Conservation (phyloP, 129 eudicot species). For the Lactuca saligna region DNA sequence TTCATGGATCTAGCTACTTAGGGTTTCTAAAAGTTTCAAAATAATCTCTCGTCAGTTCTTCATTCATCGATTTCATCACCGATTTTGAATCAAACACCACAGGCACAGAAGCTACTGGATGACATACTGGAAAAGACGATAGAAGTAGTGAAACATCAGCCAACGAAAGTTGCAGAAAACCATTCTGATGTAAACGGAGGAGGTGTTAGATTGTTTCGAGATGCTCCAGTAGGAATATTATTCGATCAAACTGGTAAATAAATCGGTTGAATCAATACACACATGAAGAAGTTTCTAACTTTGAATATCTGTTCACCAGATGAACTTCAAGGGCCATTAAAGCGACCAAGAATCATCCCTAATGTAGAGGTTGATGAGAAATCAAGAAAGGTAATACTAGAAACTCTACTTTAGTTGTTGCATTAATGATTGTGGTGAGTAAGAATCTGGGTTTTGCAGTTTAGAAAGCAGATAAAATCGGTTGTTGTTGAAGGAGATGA, state of each 20-base stretch:
- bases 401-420: background rate
- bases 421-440: background rate
- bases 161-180: slow-evolving; percentile 30
- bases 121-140: slow-evolving; percentile 62
- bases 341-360: slow-evolving; percentile 76
- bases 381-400: slow-evolving; percentile 67
- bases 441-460: slow-evolving; percentile 40
- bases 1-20: no score
- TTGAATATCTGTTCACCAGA: slow-evolving; percentile 33
- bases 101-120: slow-evolving; percentile 70
- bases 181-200: slow-evolving; percentile 36
- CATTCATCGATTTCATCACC: background rate
- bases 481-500: slow-evolving; percentile 70
- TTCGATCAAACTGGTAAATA: slow-evolving; percentile 73
- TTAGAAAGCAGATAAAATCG: slow-evolving; percentile 59
- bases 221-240: slow-evolving; percentile 73
- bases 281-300: background rate
- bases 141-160: slow-evolving; percentile 44
- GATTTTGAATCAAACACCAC: slow-evolving; percentile 3
- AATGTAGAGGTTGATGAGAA: slow-evolving; percentile 73
- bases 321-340: slow-evolving; percentile 67
- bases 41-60: background rate
- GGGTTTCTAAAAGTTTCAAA: background rate
- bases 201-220: slow-evolving; percentile 73
- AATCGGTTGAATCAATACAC: slow-evolving; percentile 8